Percentiles rank a stretch among this genome's conserved stretches.
Conservation (phyloP, 73 alveolate species). For the Paramecium primaurelia region DNA sequence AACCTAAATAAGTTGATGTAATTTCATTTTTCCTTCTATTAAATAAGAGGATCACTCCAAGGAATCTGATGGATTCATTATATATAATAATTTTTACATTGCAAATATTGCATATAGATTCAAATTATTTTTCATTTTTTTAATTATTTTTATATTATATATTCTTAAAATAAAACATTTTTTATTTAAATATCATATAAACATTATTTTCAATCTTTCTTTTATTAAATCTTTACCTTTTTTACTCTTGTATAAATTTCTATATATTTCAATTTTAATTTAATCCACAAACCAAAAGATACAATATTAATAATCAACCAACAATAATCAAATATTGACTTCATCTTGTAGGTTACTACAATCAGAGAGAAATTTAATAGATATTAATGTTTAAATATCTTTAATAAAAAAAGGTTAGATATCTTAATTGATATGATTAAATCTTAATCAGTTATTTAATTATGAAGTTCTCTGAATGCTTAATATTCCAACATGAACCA, state of each 20-base stretch:
- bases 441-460: slow-evolving; percentile 60
- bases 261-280: background rate
- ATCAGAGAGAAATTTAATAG: slow-evolving; percentile 47
- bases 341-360: slow-evolving; percentile 67
- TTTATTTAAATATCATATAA: background rate
- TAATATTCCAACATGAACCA: slow-evolving; percentile 54
- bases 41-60: background rate
- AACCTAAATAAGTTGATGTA: background rate
- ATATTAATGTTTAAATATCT: too few species aligned
- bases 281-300: background rate
- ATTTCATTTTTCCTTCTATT: background rate
- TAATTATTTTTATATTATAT: background rate
- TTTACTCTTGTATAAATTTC: background rate
- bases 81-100: background rate
- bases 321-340: slow-evolving; percentile 25
- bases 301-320: background rate
- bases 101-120: background rate
- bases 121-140: background rate
- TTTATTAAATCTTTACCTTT: background rate
- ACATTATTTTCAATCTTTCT: background rate
- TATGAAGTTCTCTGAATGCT: slow-evolving; percentile 76
- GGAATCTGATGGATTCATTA: background rate
- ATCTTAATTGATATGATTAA: slow-evolving; percentile 43
- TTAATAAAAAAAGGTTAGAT: too few species aligned
- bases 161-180: too few species aligned